Evolutionary conservation across 176 grass and related monocot species (phyloP), one percentile per base, ranked within the genome.

Genomic region (Echinochloa phyllopogon): DNA sequence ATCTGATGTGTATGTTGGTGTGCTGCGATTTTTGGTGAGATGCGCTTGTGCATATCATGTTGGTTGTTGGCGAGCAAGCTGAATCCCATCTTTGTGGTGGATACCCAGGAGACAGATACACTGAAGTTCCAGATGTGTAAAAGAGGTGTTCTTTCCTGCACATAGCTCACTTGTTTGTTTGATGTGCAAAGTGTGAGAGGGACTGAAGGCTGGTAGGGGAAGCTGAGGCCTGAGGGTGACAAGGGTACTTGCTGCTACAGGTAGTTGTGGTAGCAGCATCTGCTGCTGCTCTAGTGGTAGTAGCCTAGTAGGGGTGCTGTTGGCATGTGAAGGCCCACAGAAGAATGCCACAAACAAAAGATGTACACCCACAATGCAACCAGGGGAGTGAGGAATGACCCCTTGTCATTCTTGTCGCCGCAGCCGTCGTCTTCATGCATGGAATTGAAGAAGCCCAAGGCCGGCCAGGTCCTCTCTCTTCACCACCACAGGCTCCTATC

Each of bases 371-470:
- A 60, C 41, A 63, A 50, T 24, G 40, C 81, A 87, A 74, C 85
- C 89, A 91, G 60, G 85, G 84, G 80, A 78, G 65, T 62, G 81
- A 86, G 72, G 85, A 90, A 85, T 94, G 93, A 94, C 93, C 81
- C 87, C 82, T 94, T 86, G 93, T 94, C 93, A 94, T 92, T 94
- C 93, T 73, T 94, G 93, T 90, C 89, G 84, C 77, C 79, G 51
- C 40, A 73, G 85, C 66, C 48, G 27, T 89, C 82, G 84, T 91
- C 74, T 62, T 89, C 41, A 87, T 82, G 60, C 79, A 89, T 81
- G 45, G 33, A 80, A 23, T 21, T 36, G 69, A 70, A 13, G 73
- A 49, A 49, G 70, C 45, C 24, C 69, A 72, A 44, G 60, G 21
- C 12, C 47, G 24, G 52, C 69, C 42, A 84, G 57, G 43, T 39